phyloP scores from a whole-genome alignment of 495 filamentous ascomycete species.

The Daldinia grandis region DNA sequence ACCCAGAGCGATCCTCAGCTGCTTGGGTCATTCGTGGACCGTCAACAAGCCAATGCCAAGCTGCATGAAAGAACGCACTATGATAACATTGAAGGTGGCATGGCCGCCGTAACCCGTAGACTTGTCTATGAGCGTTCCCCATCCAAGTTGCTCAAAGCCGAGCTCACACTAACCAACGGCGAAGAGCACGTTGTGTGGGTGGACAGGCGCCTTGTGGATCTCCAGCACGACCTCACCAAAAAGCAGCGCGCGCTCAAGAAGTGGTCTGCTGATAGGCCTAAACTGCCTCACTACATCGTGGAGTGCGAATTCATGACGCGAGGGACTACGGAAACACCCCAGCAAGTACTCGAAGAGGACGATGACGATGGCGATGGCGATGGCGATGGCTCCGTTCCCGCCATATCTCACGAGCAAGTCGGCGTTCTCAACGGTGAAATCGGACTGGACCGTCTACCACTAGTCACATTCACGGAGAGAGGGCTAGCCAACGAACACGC shows the following conservation, averaged over 20 bases:
- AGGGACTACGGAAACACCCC: not conserved
- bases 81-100: slow-evolving; percentile 5
- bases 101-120: slow-evolving; percentile 13
- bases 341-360: not conserved
- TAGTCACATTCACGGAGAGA: slow-evolving; percentile 22
- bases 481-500: slow-evolving; percentile 26
- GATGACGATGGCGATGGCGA: not conserved
- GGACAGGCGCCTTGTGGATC: slow-evolving; percentile 18
- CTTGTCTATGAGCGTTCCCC: slow-evolving; percentile 3
- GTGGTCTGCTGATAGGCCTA: slow-evolving; percentile 18
- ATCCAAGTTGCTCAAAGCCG: slow-evolving; percentile 18
- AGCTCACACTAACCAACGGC: slow-evolving; percentile 20
- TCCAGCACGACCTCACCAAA: slow-evolving; percentile 8
- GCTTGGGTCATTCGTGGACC: not conserved
- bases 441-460: slow-evolving; percentile 11
- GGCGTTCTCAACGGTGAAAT: slow-evolving; percentile 8
- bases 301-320: slow-evolving; percentile 30
- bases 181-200: slow-evolving; percentile 29
- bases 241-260: slow-evolving; percentile 9
- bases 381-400: not conserved
- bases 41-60: slow-evolving; percentile 18
- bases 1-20: not conserved
- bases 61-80: slow-evolving; percentile 8
- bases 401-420: not conserved
- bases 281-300: slow-evolving; percentile 24